phyloP scores from a whole-genome alignment of 1,284 basidiomycete species.

The Ustilago bromivora region DNA sequence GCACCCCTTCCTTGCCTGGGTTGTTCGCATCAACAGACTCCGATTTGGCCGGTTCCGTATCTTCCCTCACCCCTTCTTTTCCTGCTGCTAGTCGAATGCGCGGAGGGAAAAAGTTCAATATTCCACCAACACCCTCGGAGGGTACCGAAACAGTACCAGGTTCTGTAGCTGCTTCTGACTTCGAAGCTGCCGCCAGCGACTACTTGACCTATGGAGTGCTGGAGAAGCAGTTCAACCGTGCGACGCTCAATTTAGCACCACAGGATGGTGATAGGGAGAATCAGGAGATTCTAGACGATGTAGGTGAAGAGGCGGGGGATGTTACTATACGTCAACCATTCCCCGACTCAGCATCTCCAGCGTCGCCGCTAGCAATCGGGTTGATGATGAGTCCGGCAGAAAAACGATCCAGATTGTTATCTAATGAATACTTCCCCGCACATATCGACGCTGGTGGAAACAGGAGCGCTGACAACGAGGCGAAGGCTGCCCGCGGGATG shows the following conservation, averaged over 20 bases:
- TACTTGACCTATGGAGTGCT: constrained; percentile 39
- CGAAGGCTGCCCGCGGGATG: constrained; percentile 10
- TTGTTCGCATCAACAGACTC: constrained; percentile 36
- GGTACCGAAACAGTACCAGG: constrained; percentile 51
- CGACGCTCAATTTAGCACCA: constrained; percentile 34
- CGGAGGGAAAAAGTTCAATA: constrained; percentile 13
- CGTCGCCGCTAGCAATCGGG: not conserved
- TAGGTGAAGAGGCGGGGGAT: constrained; percentile 15
- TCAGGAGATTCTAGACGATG: constrained; percentile 13
- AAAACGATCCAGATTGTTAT: constrained; percentile 34
- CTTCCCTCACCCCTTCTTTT: constrained; percentile 35
- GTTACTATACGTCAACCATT: constrained; percentile 11
- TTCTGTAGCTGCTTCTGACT: constrained; percentile 38
- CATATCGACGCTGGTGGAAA: constrained; percentile 18
- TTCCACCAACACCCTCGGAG: constrained; percentile 37
- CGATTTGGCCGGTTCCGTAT: constrained; percentile 35
- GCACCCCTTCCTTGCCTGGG: constrained; percentile 32
- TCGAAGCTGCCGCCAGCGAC: constrained; percentile 34
- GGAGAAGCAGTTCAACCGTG: constrained; percentile 28
- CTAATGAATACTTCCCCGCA: constrained; percentile 33
- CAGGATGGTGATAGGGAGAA: constrained; percentile 4
- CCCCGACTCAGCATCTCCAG: constrained; percentile 4
- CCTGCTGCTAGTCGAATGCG: constrained; percentile 14
- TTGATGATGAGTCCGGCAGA: constrained; percentile 37
- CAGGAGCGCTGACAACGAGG: not conserved